These are phyloP conservation scores for Diaporthe sp. DNA, from an alignment of 2,329 filamentous ascomycete genomes.

Conservation along the genomic window DNA sequence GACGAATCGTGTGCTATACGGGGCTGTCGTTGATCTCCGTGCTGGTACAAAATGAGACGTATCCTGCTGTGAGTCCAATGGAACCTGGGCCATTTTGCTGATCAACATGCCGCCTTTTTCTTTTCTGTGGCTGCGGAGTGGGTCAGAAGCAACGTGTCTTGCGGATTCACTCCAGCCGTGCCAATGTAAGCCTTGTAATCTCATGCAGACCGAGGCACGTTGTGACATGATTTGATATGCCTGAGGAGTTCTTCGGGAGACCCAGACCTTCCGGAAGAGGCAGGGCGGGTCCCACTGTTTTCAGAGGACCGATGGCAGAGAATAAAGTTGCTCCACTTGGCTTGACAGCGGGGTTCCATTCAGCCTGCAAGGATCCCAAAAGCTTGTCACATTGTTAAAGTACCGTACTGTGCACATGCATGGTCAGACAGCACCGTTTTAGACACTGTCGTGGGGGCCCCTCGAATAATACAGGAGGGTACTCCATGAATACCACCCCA, in stretches of 20 bases:
- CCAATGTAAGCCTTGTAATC: neutral
- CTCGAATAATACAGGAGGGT: neutral
- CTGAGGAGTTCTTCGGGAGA: neutral
- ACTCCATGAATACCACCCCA: neutral
- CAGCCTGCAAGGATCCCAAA: neutral
- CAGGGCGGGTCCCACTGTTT: neutral
- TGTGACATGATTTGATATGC: neutral
- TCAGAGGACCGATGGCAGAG: neutral
- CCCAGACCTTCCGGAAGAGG: neutral
- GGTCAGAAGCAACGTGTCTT: neutral
- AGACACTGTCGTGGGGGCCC: neutral
- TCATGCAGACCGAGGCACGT: no score
- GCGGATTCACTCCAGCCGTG: neutral
- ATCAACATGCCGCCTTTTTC: neutral
- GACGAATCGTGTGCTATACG: neutral
- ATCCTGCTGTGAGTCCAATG: no score
- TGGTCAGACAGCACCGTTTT: no score
- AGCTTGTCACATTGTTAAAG: neutral
- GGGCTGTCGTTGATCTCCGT: neutral
- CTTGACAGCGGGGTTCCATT: neutral
- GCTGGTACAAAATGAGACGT: neutral
- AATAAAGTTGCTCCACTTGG: conserved; percentile 18
- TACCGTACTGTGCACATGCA: no score
- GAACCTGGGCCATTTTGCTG: neutral
- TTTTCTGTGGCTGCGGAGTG: no score